These are phyloP conservation scores for Lophiostoma macrostomum DNA, from an alignment of 495 filamentous ascomycete genomes.

Conservation along the genomic window DNA sequence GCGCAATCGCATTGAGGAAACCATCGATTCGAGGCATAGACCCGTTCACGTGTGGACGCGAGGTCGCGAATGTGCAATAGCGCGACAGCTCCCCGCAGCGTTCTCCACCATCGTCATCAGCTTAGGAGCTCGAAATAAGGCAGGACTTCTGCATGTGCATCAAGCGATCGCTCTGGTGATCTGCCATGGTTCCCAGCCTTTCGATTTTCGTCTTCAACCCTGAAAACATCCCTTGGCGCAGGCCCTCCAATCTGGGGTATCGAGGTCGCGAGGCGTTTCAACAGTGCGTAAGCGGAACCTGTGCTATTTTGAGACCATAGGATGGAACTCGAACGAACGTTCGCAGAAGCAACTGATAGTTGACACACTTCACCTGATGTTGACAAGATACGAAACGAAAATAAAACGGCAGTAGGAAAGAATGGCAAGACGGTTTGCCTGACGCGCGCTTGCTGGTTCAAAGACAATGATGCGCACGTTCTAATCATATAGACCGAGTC, in stretches of 20 bases:
- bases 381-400: background rate
- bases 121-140: conserved; percentile 12
- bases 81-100: background rate
- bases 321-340: background rate
- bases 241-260: conserved; percentile 30
- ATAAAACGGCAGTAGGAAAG: background rate
- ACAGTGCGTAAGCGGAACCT: conserved; percentile 20
- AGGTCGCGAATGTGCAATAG: too few relatives aligned
- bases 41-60: conserved; percentile 22
- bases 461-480: background rate
- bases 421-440: background rate
- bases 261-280: conserved; percentile 20
- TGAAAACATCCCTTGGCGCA: conserved; percentile 4
- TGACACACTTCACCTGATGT: conserved; percentile 1
- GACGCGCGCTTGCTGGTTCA: background rate
- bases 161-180: conserved; percentile 22
- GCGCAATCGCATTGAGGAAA: too few relatives aligned
- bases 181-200: background rate
- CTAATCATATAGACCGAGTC: too few relatives aligned
- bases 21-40: background rate
- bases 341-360: background rate
- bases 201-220: conserved; percentile 6
- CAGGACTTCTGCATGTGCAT: conserved; percentile 30
- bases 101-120: conserved; percentile 18
- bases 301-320: conserved; percentile 33